Evolutionary conservation across 2,329 filamentous ascomycete genomes (phyloP).

Genomic region (Davidsoniella australis): DNA sequence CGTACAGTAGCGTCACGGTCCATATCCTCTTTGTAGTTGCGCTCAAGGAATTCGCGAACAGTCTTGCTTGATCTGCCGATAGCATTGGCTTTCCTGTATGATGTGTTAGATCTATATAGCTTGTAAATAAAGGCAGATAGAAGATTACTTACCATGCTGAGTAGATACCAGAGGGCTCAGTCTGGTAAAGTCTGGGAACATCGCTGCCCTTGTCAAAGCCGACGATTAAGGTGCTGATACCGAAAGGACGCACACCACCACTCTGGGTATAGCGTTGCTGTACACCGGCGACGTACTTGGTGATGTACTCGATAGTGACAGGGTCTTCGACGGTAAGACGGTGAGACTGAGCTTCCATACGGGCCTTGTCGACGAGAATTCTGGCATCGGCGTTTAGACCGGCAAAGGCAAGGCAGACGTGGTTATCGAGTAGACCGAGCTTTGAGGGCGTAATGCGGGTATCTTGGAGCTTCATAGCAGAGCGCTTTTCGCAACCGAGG

Average conservation of each 20-base stretch:
- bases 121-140: background rate
- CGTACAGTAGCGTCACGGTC: conserved; percentile 91
- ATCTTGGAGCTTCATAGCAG: conserved; percentile 98
- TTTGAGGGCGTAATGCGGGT: conserved; percentile 98
- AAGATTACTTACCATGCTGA: conserved; percentile 64
- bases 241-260: conserved; percentile 95
- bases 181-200: conserved; percentile 85
- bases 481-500: conserved; percentile 94
- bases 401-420: conserved; percentile 93
- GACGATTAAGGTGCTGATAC: conserved; percentile 93
- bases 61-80: conserved; percentile 98
- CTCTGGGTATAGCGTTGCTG: conserved; percentile 99
- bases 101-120: background rate
- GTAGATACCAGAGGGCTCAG: conserved; percentile 98
- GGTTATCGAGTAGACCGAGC: conserved; percentile 88
- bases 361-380: conserved; percentile 95
- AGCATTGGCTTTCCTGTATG: conserved; percentile 85
- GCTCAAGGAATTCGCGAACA: conserved; percentile 92
- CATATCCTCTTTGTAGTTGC: conserved; percentile 98
- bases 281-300: conserved; percentile 93
- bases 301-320: conserved; percentile 97
- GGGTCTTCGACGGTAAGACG: conserved; percentile 94
- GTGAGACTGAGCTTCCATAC: conserved; percentile 93
- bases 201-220: conserved; percentile 94
- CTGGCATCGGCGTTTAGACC: conserved; percentile 94